phyloP scores from a whole-genome alignment of 768 basidiomycete genomes.

The Pisolithus sp. region DNA sequence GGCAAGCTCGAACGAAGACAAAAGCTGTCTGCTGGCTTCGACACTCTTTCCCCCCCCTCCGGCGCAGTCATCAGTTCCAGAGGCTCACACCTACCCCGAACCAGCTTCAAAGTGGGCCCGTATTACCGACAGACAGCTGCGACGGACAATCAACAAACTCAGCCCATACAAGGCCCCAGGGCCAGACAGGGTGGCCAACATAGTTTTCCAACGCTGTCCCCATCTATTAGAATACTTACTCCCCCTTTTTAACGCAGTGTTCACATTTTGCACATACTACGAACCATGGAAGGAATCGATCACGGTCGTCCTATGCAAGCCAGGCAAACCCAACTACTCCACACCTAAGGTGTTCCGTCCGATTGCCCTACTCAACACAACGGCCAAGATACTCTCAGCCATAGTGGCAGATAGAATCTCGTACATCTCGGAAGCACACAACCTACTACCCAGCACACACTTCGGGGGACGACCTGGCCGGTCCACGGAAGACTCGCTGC shows the following conservation, averaged over 20 bases:
- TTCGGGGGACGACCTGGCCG: conserved; percentile 36
- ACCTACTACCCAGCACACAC: conserved; percentile 29
- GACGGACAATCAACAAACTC: conserved; percentile 1
- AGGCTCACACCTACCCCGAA: conserved; percentile 1
- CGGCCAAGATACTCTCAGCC: too few species aligned
- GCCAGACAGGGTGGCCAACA: conserved; percentile 25
- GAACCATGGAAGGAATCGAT: too few species aligned
- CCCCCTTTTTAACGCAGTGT: too few species aligned
- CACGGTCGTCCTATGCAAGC: conserved; percentile 12
- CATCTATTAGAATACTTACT: conserved; percentile 4
- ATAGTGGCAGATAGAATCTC: too few species aligned
- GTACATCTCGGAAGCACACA: too few species aligned
- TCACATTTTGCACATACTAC: too few species aligned
- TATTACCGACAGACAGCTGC: conserved; percentile 9
- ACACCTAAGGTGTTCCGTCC: conserved; percentile 31
- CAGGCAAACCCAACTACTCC: conserved; percentile 29
- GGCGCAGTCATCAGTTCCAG: background rate
- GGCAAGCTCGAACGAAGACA: conserved; percentile 13
- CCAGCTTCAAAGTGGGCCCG: background rate
- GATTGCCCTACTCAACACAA: conserved; percentile 30
- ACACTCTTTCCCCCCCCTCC: conserved; percentile 23
- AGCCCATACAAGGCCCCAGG: conserved; percentile 18
- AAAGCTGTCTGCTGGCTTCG: conserved; percentile 9
- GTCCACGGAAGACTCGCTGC: conserved; percentile 31
- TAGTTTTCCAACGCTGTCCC: conserved; percentile 11